Base-by-base conservation (phyloP, 2,329 filamentous ascomycete species). In the Clarireedia homoeocarpa region DNA sequence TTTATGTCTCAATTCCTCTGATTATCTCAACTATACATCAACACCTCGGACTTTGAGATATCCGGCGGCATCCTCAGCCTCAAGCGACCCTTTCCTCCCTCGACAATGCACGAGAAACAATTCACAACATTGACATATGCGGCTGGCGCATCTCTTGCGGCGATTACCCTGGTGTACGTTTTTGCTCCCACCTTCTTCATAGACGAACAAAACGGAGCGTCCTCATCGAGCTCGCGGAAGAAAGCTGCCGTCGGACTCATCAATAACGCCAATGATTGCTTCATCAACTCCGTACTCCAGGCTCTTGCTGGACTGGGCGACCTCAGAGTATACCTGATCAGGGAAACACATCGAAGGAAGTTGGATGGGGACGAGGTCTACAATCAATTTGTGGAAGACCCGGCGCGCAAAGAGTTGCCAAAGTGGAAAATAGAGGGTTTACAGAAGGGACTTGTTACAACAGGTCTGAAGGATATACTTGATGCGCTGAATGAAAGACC, bases 171-270 rank as follows among this genome's bases (percentile, higher is more conserved):
- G 57, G 89, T 97, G 70, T 99, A 97, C 73, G 92, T 97, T 65
- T 97, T 99, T 73, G 91, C 87, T 7, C 94, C 94, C n/a, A 97
- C 91, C 52, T 97, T 92, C 72, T 89, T 95, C 66, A 86, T 97
- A 71, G 92, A 99, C 73, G 88, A 94, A 56, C 80, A 85, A 51
- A 76, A 77, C 24, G 74, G 72, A 57, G 30, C 30, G 3, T 75
- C 72, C 59, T 81, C 80, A 55, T 74, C 74, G 46, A 68, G 65
- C 34, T 61, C 62, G 44, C 84, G 88, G 64, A 94, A 91, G 72
- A 92, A 89, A 69, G 88, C 89, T 58, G 89, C 95, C 45, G 91
- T 97, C 55, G 94, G 94, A 40, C 79, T 97, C 56, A 78, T 79
- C 53, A 99, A 99, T 72, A 85, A 89, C 7, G 94, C 92, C 63